phyloP scores from a whole-genome alignment of 1,284 basidiomycete genomes.

The Ganoderma boninense region DNA sequence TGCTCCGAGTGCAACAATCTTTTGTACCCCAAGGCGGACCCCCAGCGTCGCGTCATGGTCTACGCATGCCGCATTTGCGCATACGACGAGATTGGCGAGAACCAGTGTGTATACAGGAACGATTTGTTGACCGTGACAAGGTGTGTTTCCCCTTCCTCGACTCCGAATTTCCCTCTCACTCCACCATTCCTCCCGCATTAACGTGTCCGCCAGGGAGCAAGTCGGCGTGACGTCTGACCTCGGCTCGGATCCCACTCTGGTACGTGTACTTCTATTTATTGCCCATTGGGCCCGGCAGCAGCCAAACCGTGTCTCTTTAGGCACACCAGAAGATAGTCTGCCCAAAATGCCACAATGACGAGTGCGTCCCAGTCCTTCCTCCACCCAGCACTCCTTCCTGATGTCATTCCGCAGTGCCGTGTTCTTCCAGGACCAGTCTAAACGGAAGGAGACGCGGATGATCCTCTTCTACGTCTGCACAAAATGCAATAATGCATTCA shows the following conservation, averaged over 20 bases:
- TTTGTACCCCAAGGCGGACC: constrained; percentile 92
- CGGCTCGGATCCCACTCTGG: constrained; percentile 91
- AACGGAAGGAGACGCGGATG: constrained; percentile 92
- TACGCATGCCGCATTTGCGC: constrained; percentile 95
- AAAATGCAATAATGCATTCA: constrained; percentile 83
- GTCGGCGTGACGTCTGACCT: constrained; percentile 92
- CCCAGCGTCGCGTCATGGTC: constrained; percentile 85
- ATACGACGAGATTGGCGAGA: constrained; percentile 87
- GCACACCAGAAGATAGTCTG: constrained; percentile 79
- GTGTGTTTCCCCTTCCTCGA: constrained; percentile 56
- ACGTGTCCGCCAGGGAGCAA: constrained; percentile 77
- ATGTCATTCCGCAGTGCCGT: constrained; percentile 68
- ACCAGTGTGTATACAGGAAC: constrained; percentile 92
- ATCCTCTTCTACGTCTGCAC: constrained; percentile 93
- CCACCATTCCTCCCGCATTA: not conserved
- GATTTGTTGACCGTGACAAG: constrained; percentile 94
- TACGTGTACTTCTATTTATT: constrained; percentile 43
- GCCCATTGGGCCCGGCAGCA: not conserved
- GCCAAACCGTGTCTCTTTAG: constrained; percentile 44
- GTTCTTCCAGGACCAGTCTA: constrained; percentile 94
- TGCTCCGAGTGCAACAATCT: constrained; percentile 96
- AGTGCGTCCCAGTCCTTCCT: constrained; percentile 55
- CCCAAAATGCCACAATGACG: constrained; percentile 74
- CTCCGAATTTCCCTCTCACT: not conserved
- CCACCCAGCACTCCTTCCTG: constrained; percentile 13